Percentiles rank a stretch among this genome's conserved stretches.
phyloP scores from a whole-genome alignment of 163 green algal species.

The Scenedesmus sp. region DNA sequence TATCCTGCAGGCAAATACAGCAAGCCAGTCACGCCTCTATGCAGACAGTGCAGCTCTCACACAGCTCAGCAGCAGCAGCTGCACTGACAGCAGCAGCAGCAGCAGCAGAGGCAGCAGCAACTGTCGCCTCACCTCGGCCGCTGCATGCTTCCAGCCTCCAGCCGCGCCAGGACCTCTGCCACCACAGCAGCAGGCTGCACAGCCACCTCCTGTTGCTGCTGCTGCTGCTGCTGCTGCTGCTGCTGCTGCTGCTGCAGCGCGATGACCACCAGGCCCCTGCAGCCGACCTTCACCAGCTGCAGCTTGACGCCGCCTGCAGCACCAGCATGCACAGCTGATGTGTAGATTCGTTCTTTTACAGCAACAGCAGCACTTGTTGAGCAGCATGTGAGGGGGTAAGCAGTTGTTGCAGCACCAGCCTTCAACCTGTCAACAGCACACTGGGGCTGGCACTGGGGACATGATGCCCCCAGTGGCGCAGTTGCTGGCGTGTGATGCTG shows the following conservation, averaged over 20 bases:
- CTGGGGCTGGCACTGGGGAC: too few relatives aligned
- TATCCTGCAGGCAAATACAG: too few relatives aligned
- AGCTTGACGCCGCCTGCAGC: slow-evolving; percentile 29
- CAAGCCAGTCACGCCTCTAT: neutral
- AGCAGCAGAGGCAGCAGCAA: neutral
- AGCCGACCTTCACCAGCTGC: slow-evolving; percentile 39
- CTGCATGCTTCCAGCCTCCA: slow-evolving; percentile 2
- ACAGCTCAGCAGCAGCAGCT: neutral
- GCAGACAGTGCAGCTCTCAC: neutral
- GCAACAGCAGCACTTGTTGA: too few relatives aligned
- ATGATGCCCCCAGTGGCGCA: too few relatives aligned
- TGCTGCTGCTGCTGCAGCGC: neutral
- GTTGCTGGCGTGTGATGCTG: too few relatives aligned
- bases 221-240: neutral
- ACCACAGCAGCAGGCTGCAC: slow-evolving; percentile 15
- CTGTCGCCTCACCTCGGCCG: slow-evolving; percentile 20
- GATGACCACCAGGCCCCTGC: slow-evolving; percentile 34
- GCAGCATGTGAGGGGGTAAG: too few relatives aligned
- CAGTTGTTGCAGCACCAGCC: too few relatives aligned
- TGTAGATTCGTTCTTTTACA: too few relatives aligned
- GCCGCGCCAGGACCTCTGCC: slow-evolving; percentile 3
- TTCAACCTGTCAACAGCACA: too few relatives aligned
- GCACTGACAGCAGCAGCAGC: neutral
- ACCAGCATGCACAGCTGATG: neutral
- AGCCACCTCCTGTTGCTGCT: neutral